Base-by-base conservation (phyloP, 805 yeast species). In the Debaryomyces maramus region DNA sequence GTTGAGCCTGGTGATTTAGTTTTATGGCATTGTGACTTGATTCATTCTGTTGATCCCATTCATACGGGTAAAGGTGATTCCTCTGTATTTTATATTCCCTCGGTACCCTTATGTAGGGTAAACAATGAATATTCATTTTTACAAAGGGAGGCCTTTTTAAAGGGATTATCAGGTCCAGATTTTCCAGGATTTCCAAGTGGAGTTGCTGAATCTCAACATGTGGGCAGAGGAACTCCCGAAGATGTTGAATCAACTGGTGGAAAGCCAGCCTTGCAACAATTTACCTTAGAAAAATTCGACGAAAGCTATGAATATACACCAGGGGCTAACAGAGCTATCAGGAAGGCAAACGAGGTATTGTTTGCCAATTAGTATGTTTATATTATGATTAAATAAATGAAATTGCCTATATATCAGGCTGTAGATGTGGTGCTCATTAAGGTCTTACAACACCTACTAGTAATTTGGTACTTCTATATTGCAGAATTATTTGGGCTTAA, bases 1-100 rank as follows among this genome's bases (percentile, higher is more conserved):
- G 70, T 70, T n/a, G 37, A 59, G 2, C 61, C 71, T 9, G 77
- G 77, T 5, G 75, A 70, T 48, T 58, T 53, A 41, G 71, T 72
- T 1, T 61, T 63, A 38, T 71, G 75, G 75, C 77, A 72, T 40
- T 58, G 66, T 38, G 76, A 70, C 44, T 37, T 59, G 18, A 57
- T 63, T 11, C 77, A 72, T 45, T 64, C 65, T 9, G 73, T 72
- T 18, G 75, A 72, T 38, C 43, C 53, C 14, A 57, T 47, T 4
- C 72, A 66, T 42, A 40, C 39, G 5, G 73, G 74, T 5, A 24
- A 26, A 3, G 23, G 37, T 6, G 67, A 66, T 42, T 66, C 77
- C 3, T 53, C 66, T 6, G 76, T 70, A 5, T 44, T 69, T 42
- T 72, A 60, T 45, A 56, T 60, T 38, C 68, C 72, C 2, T 56